Base-by-base conservation (phyloP, 1,139 yeast genomes). In the Yamadazyma sp. region DNA sequence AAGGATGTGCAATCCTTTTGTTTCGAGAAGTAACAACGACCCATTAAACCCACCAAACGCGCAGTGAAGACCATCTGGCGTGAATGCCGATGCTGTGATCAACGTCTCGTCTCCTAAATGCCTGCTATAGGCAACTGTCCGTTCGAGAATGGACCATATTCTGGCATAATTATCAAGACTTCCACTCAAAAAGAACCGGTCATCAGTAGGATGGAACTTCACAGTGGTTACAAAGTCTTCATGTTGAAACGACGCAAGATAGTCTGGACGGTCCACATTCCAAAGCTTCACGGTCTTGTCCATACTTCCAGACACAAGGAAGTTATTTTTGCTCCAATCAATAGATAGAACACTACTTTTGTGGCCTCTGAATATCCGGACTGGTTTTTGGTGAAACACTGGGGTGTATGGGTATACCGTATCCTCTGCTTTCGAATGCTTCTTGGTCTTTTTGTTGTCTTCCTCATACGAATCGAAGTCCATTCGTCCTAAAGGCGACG, bases 271-370 rank as follows among this genome's bases (percentile, higher is more conserved):
- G 32, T 86, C 87, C 10, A 84, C 75, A 57, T 90, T 95, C 97
- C 97, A 90, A 34, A 90, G 63, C 44, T 78, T 76, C 1, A 82
- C 95, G 0, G 95, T 83, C 47, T 79, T 77, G 61, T 90, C 97
- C 86, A 86, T 86, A 6, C 95, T 84, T 2, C 95, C 84, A 0
- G 95, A 74, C 1, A 89, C 57, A 23, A 90, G 59, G 47, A 90
- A 90, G 53, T 83, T 84, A 61, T 89, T 89, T 49, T 84, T 85
- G 40, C 95, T 84, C 97, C 97, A 90, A 51, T 87, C 87, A 30
- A 90, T 56, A 9, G 86, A 79, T 25, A 88, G 61, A 18, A 90
- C 73, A 44, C 87, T 85, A 34, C 77, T 76, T 0, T 76, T 62
- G 58, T 90, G 97, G 18, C 88, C 95, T 33, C 57, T 62, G 45